Evolutionary conservation across 371 early-diverging fungal genomes (phyloP), one percentile per base, ranked within the genome.

Genomic region (Umbelopsis sp.): DNA sequence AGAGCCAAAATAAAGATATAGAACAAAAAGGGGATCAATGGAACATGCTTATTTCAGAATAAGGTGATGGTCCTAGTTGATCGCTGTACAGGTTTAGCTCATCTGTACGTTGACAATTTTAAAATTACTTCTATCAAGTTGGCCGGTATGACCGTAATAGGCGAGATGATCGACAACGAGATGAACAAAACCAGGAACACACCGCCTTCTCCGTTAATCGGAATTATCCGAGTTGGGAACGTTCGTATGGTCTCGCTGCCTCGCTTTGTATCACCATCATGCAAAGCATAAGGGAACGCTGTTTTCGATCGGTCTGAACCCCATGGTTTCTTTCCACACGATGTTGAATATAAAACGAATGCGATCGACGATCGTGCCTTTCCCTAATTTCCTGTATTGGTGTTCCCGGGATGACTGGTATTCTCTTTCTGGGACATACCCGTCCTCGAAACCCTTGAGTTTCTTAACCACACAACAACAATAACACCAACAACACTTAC

Each of bases 121-220:
- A 41, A 41, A 41, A 41, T 41, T 41, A 41, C 41, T 41, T 41
- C 10, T 41, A 41, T 41, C 41, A 41, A 10, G 41, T 41, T 12
- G 41, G 18, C 57, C 57, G 57, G 57, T 35, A 57, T 57, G 57
- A 18, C 57, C 57, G 35, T 18, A 57, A 57, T 57, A 35, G 57
- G 57, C 14, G 57, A 57, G 29, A 57, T 57, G 57, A 57, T 57
- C 57, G 57, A 57, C 57, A 18, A 18, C 57, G 25, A 25, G 22
- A 25, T 57, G 57, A 57, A 57, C 57, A 35, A 52, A 57, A 24
- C n/a, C 29, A 14, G 57, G 16, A 16, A 3, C 29, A 18, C n/a
- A 11, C 29, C 29, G 29, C 29, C 35, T 35, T 57, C 57, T 35
- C 35, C 57, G 29, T 57, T 10, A 41, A 29, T 35, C 57, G 57